Evolutionary conservation across 345 rosid species (phyloP).

Genomic region (Heritiera littoralis): DNA sequence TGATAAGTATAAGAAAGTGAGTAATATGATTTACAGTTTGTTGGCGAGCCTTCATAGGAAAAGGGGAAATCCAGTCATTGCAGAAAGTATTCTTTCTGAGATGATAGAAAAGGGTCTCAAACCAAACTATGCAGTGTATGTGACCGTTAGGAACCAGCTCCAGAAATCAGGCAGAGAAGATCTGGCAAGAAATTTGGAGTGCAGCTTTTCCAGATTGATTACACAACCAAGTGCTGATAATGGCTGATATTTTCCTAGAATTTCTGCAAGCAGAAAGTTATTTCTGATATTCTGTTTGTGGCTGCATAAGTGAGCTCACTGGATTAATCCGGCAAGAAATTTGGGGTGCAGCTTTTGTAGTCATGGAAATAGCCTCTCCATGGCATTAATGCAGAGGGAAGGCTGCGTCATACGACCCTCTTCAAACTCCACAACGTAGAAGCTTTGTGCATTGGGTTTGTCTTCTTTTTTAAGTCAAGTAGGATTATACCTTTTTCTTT

Average conservation of each 20-base stretch:
- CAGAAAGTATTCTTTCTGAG: constrained; percentile 44
- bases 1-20: constrained; percentile 28
- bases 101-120: constrained; percentile 55
- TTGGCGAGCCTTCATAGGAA: constrained; percentile 49
- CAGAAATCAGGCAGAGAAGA: constrained; percentile 31
- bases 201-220: constrained; percentile 25
- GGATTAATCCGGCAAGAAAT: too few relatives aligned
- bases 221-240: constrained; percentile 12
- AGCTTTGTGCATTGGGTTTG: too few relatives aligned
- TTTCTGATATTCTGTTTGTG: not conserved
- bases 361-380: too few relatives aligned
- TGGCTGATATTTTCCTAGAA: constrained; percentile 11
- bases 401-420: too few relatives aligned
- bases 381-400: too few relatives aligned
- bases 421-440: too few relatives aligned
- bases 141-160: constrained; percentile 37
- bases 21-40: constrained; percentile 38
- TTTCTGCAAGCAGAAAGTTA: not conserved
- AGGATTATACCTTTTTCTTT: too few relatives aligned
- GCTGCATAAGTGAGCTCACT: not conserved
- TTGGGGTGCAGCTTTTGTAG: too few relatives aligned
- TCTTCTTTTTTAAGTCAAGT: too few relatives aligned
- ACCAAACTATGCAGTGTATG: constrained; percentile 40
- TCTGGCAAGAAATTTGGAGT: constrained; percentile 31
- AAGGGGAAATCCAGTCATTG: constrained; percentile 32